Base-by-base conservation (phyloP, 2,329 filamentous ascomycete species). In the Fusarium solani-melongenae region DNA sequence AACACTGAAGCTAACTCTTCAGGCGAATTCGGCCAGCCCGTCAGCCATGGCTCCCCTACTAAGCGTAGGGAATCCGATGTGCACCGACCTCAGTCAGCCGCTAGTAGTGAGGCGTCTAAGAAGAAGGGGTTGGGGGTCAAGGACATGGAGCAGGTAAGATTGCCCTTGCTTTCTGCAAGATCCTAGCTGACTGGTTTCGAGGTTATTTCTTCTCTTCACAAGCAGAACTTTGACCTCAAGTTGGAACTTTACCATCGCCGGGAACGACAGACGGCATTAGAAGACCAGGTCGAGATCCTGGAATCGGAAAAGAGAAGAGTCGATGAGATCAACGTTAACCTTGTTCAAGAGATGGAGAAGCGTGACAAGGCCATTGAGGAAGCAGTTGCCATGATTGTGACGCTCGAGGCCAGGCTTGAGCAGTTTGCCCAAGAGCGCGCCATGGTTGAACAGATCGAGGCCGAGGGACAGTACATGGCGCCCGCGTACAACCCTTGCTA, bases 201-300 rank as follows among this genome's bases (percentile, higher is more conserved):
- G 87, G 89, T 91, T 62, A 83, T 94, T 61, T 92, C 92, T 6
- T 91, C 86, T 2, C 82, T 94, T 24, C 90, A 92, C 80, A 94
- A 94, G 79, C 90, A 93, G 81, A 94, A 94, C 77, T 94, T 94
- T 74, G 92, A 93, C 73, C 85, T 94, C 46, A 94, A 94, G 80
- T 84, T 94, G 34, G 92, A 94, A 78, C 81, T 94, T 1, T 93
- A 88, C 74, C 92, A 94, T 77, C 87, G 91, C 8, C 87, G 92
- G 31, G 89, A 94, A 81, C 87, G 88, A 62, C 91, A 92, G 76
- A 86, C 85, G 10, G 83, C 83, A 24, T 77, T 94, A 36, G 91
- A 93, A 77, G 85, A 87, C 36, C 85, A 86, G 44, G 75, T 91
- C n/a, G 87, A 90, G 39, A 80, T 80, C 6, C 82, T 93, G 20